These are phyloP conservation scores for Parasitella parasitica DNA, from an alignment of 371 early-diverging fungal species.

Conservation along the genomic window DNA sequence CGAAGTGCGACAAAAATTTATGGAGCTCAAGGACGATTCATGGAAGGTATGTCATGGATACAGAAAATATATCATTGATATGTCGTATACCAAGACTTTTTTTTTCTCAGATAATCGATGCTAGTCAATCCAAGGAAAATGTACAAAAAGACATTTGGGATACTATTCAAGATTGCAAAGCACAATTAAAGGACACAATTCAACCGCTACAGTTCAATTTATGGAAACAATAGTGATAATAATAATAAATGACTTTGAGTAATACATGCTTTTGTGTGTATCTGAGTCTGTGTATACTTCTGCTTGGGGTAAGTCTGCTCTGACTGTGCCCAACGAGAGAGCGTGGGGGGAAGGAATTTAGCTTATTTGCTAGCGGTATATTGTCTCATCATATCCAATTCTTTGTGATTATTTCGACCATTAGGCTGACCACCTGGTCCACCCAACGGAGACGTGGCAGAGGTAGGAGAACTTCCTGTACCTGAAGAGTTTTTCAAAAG, in stretches of 20 bases:
- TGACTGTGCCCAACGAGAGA: background rate
- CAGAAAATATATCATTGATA: background rate
- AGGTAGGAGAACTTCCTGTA: constrained; percentile 27
- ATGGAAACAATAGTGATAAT: constrained; percentile 24
- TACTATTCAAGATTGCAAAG: background rate
- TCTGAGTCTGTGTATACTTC: too few relatives aligned
- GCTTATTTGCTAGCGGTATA: constrained; percentile 20
- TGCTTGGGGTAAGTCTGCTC: background rate
- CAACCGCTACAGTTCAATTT: constrained; percentile 17
- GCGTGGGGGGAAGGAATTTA: background rate
- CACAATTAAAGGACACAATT: background rate
- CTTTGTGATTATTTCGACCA: constrained; percentile 33
- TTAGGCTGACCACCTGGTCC: constrained; percentile 13
- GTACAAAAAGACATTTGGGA: constrained; percentile 21
- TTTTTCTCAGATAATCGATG: constrained; percentile 21
- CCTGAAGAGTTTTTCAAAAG: constrained; percentile 61
- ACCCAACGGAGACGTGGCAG: constrained; percentile 1
- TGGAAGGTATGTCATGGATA: constrained; percentile 56
- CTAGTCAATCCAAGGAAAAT: constrained; percentile 21
- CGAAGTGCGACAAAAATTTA: constrained; percentile 68
- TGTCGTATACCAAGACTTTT: background rate
- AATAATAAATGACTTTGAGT: too few relatives aligned
- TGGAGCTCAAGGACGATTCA: constrained; percentile 49
- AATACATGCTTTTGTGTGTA: too few relatives aligned
- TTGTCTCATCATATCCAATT: constrained; percentile 44